phyloP scores from a whole-genome alignment of 345 rosid species.

The Gossypium herbaceum region DNA sequence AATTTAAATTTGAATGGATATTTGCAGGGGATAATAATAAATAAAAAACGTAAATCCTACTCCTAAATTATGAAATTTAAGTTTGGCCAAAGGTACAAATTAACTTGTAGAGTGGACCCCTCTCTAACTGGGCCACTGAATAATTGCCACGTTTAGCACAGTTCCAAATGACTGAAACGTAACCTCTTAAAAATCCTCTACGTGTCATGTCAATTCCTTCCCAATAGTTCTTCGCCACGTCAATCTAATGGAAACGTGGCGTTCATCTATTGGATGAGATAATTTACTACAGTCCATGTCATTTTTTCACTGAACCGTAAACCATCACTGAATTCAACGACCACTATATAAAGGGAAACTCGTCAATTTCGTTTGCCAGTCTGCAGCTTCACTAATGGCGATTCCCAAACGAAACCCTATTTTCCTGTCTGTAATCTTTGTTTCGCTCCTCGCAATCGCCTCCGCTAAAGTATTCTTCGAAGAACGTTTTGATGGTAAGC shows the following conservation, averaged over 20 bases:
- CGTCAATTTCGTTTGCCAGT: not conserved
- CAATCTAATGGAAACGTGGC: slow-evolving; percentile 20
- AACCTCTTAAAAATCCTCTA: not conserved
- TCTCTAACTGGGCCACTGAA: not conserved
- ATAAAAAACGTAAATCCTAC: not conserved
- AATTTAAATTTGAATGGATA: not conserved
- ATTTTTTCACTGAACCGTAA: not conserved
- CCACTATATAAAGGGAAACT: slow-evolving; percentile 16
- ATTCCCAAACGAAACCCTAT: slow-evolving; percentile 27
- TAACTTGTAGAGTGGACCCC: not conserved
- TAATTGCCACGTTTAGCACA: not conserved
- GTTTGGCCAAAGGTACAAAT: not conserved
- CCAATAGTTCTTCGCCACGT: slow-evolving; percentile 43
- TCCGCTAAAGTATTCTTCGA: slow-evolving; percentile 79
- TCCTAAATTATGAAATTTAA: not conserved
- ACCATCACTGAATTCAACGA: not conserved
- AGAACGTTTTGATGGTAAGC: slow-evolving; percentile 81
- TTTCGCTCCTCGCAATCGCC: slow-evolving; percentile 42
- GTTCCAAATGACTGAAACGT: not conserved
- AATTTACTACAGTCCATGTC: slow-evolving; percentile 12
- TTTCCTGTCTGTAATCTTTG: slow-evolving; percentile 29
- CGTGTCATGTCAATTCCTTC: slow-evolving; percentile 11
- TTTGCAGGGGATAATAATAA: not conserved
- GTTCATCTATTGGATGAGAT: not conserved
- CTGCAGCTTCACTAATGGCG: slow-evolving; percentile 33